Evolutionary conservation across 2,329 filamentous ascomycete genomes (phyloP).

Genomic region (Botrytis byssoidea): DNA sequence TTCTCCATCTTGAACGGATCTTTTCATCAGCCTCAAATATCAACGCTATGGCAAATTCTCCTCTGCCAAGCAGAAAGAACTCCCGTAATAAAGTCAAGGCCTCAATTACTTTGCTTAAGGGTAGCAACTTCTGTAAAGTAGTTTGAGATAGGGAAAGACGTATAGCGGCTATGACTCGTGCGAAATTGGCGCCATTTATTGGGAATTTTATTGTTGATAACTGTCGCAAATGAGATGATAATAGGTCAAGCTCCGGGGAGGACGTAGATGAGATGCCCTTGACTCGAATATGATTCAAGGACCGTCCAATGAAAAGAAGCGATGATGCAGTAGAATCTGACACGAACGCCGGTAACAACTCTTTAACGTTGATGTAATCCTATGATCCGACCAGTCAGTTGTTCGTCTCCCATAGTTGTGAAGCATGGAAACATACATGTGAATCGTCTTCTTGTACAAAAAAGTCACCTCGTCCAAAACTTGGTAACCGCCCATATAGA

Average conservation of each 20-base stretch:
- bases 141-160: conserved; percentile 80
- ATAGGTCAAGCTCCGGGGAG: conserved; percentile 55
- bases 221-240: conserved; percentile 66
- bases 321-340: conserved; percentile 71
- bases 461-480: conserved; percentile 78
- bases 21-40: conserved; percentile 82
- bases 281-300: conserved; percentile 76
- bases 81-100: conserved; percentile 75
- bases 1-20: conserved; percentile 69
- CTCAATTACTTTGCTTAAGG: conserved; percentile 72
- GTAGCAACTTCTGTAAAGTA: conserved; percentile 77
- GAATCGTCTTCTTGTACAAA: conserved; percentile 61
- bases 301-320: conserved; percentile 87
- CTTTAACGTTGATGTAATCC: conserved; percentile 58
- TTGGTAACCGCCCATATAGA: conserved; percentile 79
- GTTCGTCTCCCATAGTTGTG: background rate
- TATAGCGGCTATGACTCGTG: conserved; percentile 71
- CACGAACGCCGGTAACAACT: conserved; percentile 77
- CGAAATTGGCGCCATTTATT: conserved; percentile 68
- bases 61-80: conserved; percentile 82
- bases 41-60: conserved; percentile 87
- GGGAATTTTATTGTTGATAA: conserved; percentile 70
- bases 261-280: conserved; percentile 45
- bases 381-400: conserved; percentile 30
- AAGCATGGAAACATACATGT: conserved; percentile 1